Conservation (phyloP, 1,139 yeast genomes). For the Kodamaea sp. region DNA sequence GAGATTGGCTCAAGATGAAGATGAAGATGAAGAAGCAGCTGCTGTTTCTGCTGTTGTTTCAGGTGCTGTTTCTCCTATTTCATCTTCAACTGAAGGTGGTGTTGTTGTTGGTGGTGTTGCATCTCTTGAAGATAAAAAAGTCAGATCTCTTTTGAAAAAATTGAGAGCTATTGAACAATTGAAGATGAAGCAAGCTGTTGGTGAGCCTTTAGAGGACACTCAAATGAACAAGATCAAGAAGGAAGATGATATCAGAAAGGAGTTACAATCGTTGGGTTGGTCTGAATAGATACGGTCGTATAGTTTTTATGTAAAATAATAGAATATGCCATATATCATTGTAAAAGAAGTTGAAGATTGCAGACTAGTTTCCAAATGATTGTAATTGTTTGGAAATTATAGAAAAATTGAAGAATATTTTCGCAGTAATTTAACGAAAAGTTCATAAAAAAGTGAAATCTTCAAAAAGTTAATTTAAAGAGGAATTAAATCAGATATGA, state of each 20-base stretch:
- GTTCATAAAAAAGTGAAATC: too few species aligned
- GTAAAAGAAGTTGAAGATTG: too few species aligned
- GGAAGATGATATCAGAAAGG: slow-evolving; percentile 74
- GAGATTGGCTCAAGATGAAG: slow-evolving; percentile 35
- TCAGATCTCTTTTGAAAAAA: slow-evolving; percentile 85
- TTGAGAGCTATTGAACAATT: slow-evolving; percentile 89
- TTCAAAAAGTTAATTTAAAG: too few species aligned
- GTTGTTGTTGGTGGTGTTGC: slow-evolving; percentile 58
- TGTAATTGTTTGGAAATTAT: too few species aligned
- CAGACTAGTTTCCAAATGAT: too few species aligned
- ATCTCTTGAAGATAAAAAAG: slow-evolving; percentile 84
- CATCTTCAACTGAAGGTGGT: slow-evolving; percentile 21
- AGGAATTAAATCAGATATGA: too few species aligned
- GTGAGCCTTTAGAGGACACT: slow-evolving; percentile 87
- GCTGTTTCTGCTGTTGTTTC: slow-evolving; percentile 14
- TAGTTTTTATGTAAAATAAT: background rate
- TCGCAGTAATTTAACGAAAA: too few species aligned
- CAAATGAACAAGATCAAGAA: slow-evolving; percentile 86
- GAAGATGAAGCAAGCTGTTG: slow-evolving; percentile 78
- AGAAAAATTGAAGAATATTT: too few species aligned
- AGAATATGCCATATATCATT: background rate
- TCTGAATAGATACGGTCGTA: slow-evolving; percentile 11
- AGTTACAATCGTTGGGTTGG: slow-evolving; percentile 77
- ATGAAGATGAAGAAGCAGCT: slow-evolving; percentile 11
- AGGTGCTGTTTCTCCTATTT: slow-evolving; percentile 13